Percentiles rank a stretch among this genome's conserved stretches.
Conservation (phyloP, 75 land plant species). For the Azolla pinnata region DNA sequence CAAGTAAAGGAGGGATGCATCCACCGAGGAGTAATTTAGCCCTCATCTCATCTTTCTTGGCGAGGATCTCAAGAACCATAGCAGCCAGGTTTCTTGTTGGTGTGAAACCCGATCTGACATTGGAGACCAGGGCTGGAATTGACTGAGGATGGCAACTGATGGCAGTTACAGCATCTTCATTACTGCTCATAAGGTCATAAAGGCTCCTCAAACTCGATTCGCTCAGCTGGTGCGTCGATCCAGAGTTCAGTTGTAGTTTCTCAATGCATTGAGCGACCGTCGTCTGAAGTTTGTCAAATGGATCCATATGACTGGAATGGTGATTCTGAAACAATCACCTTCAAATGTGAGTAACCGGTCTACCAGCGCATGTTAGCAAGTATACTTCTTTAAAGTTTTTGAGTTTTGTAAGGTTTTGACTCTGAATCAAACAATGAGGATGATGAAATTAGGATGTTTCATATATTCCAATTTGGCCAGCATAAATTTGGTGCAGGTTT, state of each 20-base stretch:
- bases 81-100: slow-evolving; percentile 33
- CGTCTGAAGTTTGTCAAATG: slow-evolving; percentile 47
- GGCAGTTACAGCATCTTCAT: slow-evolving; percentile 39
- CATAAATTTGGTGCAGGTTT: too few relatives aligned
- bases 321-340: too few relatives aligned
- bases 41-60: slow-evolving; percentile 35
- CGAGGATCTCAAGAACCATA: slow-evolving; percentile 27
- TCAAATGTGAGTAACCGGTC: too few relatives aligned
- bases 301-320: too few relatives aligned
- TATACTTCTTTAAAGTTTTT: too few relatives aligned
- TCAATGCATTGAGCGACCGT: slow-evolving; percentile 56
- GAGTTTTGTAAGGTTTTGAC: too few relatives aligned
- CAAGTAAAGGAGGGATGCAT: slow-evolving; percentile 36
- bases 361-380: too few relatives aligned
- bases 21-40: slow-evolving; percentile 40
- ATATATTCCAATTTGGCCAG: too few relatives aligned
- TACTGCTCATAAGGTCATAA: slow-evolving; percentile 34
- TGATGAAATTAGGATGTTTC: too few relatives aligned
- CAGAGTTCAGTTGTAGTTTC: slow-evolving; percentile 50
- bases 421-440: too few relatives aligned
- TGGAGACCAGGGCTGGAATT: slow-evolving; percentile 31
- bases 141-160: slow-evolving; percentile 39
- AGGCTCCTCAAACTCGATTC: slow-evolving; percentile 42
- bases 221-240: slow-evolving; percentile 39
- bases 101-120: slow-evolving; percentile 31